These are phyloP conservation scores for Halenospora varia DNA, from an alignment of 495 filamentous ascomycete genomes.

Conservation along the genomic window DNA sequence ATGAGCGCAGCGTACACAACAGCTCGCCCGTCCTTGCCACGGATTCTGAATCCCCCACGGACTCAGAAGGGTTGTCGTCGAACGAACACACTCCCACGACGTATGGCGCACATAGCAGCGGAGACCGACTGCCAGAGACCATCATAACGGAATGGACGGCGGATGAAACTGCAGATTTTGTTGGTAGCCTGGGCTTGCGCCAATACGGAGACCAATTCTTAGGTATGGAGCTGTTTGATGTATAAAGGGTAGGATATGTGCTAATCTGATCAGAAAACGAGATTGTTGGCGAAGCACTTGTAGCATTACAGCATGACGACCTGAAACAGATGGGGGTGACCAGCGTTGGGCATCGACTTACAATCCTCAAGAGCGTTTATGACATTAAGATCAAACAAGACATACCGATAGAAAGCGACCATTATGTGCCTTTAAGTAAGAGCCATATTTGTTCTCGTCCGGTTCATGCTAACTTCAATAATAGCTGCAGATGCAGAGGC, in stretches of 20 bases:
- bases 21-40: conserved; percentile 69
- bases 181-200: conserved; percentile 70
- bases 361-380: conserved; percentile 91
- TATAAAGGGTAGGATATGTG: too few relatives aligned
- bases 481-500: conserved; percentile 85
- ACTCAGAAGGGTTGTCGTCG: conserved; percentile 70
- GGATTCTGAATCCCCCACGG: conserved; percentile 79
- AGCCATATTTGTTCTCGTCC: conserved; percentile 10
- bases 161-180: conserved; percentile 84
- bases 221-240: conserved; percentile 51
- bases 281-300: conserved; percentile 86
- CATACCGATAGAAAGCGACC: conserved; percentile 83
- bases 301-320: conserved; percentile 87
- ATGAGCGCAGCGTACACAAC: conserved; percentile 72
- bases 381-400: conserved; percentile 91
- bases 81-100: conserved; percentile 86
- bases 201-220: conserved; percentile 82
- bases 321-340: conserved; percentile 89
- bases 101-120: conserved; percentile 65
- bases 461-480: conserved; percentile 9
- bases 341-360: conserved; percentile 90
- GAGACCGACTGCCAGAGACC: conserved; percentile 66
- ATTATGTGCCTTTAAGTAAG: conserved; percentile 92
- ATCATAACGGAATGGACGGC: conserved; percentile 85
- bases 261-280: conserved; percentile 73